Evolutionary conservation across 2,329 filamentous ascomycete species (phyloP).

Genomic region (Neonectria hederae): DNA sequence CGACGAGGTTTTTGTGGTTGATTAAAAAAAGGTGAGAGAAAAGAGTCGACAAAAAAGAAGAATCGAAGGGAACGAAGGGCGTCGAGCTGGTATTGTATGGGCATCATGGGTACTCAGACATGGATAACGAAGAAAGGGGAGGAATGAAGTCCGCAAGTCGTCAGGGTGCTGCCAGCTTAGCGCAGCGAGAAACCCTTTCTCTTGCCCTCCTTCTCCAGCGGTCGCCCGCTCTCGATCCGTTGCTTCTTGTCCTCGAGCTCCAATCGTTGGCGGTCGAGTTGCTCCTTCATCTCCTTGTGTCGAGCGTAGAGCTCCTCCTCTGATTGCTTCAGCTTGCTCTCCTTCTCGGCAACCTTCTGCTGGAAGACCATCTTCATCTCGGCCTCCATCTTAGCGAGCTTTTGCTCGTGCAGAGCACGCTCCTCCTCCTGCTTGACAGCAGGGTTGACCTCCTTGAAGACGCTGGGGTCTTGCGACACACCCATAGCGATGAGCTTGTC

Average conservation of each 20-base stretch:
- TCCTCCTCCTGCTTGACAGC: slow-evolving; percentile 99
- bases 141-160: slow-evolving; percentile 35
- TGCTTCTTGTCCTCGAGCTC: slow-evolving; percentile 99
- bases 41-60: slow-evolving; percentile 50
- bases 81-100: slow-evolving; percentile 67
- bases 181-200: slow-evolving; percentile 99
- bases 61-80: slow-evolving; percentile 61
- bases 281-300: slow-evolving; percentile 99
- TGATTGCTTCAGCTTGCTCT: slow-evolving; percentile 99
- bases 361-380: slow-evolving; percentile 99
- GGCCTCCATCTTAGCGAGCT: slow-evolving; percentile 99
- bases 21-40: slow-evolving; percentile 53
- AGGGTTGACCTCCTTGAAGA: slow-evolving; percentile 99
- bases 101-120: slow-evolving; percentile 68
- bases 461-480: slow-evolving; percentile 96
- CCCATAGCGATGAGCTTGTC: slow-evolving; percentile 99
- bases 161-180: slow-evolving; percentile 60
- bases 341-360: slow-evolving; percentile 99
- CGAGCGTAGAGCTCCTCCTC: slow-evolving; percentile 98
- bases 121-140: slow-evolving; percentile 58
- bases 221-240: slow-evolving; percentile 92
- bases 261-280: slow-evolving; percentile 91
- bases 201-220: slow-evolving; percentile 97
- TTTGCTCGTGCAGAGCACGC: slow-evolving; percentile 97
- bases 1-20: slow-evolving; percentile 47